Conservation (phyloP, 1,284 basidiomycete species). For the Stygiomarasmius scandens region DNA sequence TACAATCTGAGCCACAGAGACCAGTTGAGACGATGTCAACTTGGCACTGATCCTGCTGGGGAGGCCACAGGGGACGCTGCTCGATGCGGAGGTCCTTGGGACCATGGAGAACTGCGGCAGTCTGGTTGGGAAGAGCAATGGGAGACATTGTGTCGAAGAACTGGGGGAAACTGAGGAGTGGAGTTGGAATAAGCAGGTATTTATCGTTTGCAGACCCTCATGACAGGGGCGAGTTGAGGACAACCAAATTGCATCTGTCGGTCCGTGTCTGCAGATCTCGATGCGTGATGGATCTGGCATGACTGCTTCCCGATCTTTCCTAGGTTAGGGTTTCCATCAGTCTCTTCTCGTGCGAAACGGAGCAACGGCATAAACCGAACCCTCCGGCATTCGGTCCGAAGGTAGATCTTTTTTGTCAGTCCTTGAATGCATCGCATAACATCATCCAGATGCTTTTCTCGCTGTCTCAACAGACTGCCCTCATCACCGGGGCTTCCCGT, state of each 20-base stretch:
- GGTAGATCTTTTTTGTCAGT: not conserved
- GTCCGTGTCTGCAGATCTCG: not conserved
- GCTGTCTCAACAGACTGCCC: conserved; percentile 59
- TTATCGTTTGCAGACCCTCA: conserved; percentile 31
- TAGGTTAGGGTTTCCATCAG: not conserved
- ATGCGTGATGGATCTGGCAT: not conserved
- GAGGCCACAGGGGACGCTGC: conserved; percentile 67
- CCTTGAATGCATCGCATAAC: too few species aligned
- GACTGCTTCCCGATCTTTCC: too few species aligned
- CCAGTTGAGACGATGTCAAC: conserved; percentile 82
- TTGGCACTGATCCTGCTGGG: conserved; percentile 69
- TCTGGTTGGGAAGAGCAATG: conserved; percentile 53
- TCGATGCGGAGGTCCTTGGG: conserved; percentile 75
- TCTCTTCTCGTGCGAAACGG: not conserved
- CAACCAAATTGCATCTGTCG: too few species aligned
- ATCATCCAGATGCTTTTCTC: conserved; percentile 68
- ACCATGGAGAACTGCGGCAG: conserved; percentile 72
- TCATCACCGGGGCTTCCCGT: conserved; percentile 73
- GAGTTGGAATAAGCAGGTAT: conserved; percentile 24
- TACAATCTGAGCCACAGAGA: conserved; percentile 89
- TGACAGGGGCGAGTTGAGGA: not conserved
- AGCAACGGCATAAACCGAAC: not conserved
- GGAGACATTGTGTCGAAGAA: conserved; percentile 51
- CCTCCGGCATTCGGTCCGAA: not conserved
- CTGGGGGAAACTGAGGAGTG: conserved; percentile 23